Conservation (phyloP, 2,329 filamentous ascomycete genomes). For the Aschersonia sp. region DNA sequence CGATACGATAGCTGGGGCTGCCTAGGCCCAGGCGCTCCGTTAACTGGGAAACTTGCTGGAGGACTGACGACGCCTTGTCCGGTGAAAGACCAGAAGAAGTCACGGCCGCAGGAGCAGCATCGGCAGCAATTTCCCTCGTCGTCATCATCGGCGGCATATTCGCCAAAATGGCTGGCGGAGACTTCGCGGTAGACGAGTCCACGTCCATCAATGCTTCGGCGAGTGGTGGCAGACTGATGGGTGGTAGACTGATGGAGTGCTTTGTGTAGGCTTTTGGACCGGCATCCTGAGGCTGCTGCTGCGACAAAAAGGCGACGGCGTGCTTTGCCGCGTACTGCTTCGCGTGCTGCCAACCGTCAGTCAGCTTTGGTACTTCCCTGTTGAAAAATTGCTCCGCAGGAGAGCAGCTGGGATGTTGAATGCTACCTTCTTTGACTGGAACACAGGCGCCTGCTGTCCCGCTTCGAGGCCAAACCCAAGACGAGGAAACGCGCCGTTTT, state of each 20-base stretch:
- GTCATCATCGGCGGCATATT: neutral
- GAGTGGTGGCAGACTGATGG: too few species aligned
- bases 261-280: neutral
- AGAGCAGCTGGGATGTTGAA: neutral
- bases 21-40: constrained; percentile 17
- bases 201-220: too few species aligned
- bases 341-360: constrained; percentile 19
- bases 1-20: constrained; percentile 19
- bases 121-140: neutral
- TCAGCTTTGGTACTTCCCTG: neutral
- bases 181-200: neutral
- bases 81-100: neutral
- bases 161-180: neutral
- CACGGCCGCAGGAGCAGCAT: neutral
- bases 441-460: constrained; percentile 17
- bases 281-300: neutral
- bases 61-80: constrained; percentile 3
- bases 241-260: neutral
- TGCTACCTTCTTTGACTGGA: constrained; percentile 30
- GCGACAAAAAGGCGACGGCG: constrained; percentile 26
- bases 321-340: constrained; percentile 37
- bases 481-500: constrained; percentile 11
- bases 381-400: neutral
- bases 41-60: constrained; percentile 16
- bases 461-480: constrained; percentile 19